Conservation (phyloP, 768 basidiomycete species). For the Russula griseocarnosa region DNA sequence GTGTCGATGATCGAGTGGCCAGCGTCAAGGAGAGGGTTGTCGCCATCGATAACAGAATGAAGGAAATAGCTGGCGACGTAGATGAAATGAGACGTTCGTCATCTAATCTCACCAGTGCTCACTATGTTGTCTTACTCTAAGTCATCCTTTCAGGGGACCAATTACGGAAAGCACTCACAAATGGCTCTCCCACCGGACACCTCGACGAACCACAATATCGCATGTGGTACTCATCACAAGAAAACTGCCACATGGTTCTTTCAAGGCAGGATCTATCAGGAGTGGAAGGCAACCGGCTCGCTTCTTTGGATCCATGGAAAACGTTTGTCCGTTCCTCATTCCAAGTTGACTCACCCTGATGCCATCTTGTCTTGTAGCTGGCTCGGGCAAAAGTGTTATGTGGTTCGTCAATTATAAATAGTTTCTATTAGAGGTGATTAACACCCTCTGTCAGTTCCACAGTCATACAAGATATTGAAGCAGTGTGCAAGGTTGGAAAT, state of each 20-base stretch:
- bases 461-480: not conserved
- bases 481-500: not conserved
- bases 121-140: not conserved
- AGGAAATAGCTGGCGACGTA: not conserved
- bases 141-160: not conserved
- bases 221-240: not conserved
- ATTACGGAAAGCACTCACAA: not conserved
- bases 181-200: slow-evolving; percentile 18
- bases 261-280: not conserved
- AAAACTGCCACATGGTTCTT: slow-evolving; percentile 1
- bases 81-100: not conserved
- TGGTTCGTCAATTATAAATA: slow-evolving; percentile 1
- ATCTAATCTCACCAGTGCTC: not conserved
- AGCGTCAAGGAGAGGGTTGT: no score
- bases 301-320: slow-evolving; percentile 14
- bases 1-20: no score
- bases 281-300: not conserved
- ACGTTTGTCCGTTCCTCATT: not conserved
- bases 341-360: not conserved
- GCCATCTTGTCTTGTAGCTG: not conserved
- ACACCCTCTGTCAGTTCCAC: not conserved
- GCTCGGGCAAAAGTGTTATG: slow-evolving; percentile 13
- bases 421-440: not conserved
- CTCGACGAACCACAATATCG: slow-evolving; percentile 1
- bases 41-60: not conserved